Base-by-base conservation (phyloP, 2,329 filamentous ascomycete species). In the Microcyclosporella mali region DNA sequence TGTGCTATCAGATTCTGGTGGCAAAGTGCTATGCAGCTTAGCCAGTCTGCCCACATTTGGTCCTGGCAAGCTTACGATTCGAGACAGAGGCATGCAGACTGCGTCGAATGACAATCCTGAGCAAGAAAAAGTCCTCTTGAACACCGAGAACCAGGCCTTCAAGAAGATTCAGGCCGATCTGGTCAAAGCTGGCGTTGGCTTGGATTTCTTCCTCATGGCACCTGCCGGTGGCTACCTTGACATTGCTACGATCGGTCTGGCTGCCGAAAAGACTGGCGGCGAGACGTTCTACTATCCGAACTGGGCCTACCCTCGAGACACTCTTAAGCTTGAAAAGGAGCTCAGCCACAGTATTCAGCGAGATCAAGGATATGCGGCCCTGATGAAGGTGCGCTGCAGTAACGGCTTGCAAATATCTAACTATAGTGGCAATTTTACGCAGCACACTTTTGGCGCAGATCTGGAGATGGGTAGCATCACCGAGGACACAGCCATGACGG, bases 341-440 rank as follows among this genome's bases (percentile, higher is more conserved):
- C 81, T 98, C 51, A 79, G 82, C 53, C 90, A 95, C 59, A 81
- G 86, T 0, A 80, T 95, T 21, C 88, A 82, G 2, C 78, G 92
- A 50, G 89, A 95, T 64, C 95, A 90, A 35, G 92, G 92, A 16
- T 97, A 87, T 70, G 90, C 95, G 66, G 88, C 88, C 15, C 72
- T 98, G 56, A 94, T 98, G 87, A 98, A 98, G 72, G 90, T 98
- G 45, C 84, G 92, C 49, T 98, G 92, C 70, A 95, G 89, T 14
- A 98, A 95, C 57, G 92, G 92, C 14, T 73, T 98, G 40, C 92
- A 98, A 63, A 84, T 98, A 12, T 81, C 87, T 12, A 79, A 81
- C n/a, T 98, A 98, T 61, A 88, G 95, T 59, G 92, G 92, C 54
- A 95, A 94, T 68, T 98, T 97, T 62, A 78, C 94, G 38, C 92